These are phyloP conservation scores for Achaetomium macrosporum DNA, from an alignment of 2,329 filamentous ascomycete genomes.

Conservation along the genomic window DNA sequence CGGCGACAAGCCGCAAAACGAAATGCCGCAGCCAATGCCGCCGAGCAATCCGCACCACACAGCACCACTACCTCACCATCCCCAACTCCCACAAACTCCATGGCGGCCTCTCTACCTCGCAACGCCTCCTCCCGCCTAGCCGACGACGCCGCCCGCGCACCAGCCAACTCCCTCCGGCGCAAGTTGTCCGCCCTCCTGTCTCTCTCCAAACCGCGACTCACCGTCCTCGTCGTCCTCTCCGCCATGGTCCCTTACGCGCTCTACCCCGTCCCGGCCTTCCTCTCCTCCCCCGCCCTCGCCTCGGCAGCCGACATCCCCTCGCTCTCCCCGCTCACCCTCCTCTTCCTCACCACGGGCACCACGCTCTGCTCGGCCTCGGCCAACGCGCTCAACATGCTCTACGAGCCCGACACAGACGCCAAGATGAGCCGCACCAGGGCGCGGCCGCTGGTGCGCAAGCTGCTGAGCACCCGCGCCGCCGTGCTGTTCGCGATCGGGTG, in stretches of 20 bases:
- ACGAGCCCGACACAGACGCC: conserved; percentile 84
- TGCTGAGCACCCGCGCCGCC: conserved; percentile 67
- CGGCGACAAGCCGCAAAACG: conserved; percentile 26
- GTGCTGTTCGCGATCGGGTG: conserved; percentile 72
- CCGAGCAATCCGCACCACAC: not conserved
- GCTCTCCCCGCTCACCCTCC: conserved; percentile 80
- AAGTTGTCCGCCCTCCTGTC: conserved; percentile 76
- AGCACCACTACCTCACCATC: conserved; percentile 9
- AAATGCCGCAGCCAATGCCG: conserved; percentile 13
- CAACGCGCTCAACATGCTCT: conserved; percentile 95
- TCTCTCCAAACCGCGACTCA: conserved; percentile 90
- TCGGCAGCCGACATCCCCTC: conserved; percentile 64
- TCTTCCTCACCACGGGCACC: conserved; percentile 87
- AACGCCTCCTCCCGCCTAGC: conserved; percentile 50
- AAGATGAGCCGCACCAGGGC: conserved; percentile 93
- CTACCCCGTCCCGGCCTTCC: conserved; percentile 84
- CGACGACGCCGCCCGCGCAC: conserved; percentile 44
- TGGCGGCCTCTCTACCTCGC: conserved; percentile 24
- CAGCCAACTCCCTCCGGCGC: conserved; percentile 52
- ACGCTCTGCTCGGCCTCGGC: conserved; percentile 84
- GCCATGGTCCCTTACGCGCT: conserved; percentile 88
- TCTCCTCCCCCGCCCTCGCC: conserved; percentile 52
- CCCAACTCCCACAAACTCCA: conserved; percentile 10
- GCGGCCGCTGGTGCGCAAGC: conserved; percentile 74
- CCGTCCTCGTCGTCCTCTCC: conserved; percentile 83